phyloP scores from a whole-genome alignment of 495 filamentous ascomycete species.

The Elaphomyces granulatus region DNA sequence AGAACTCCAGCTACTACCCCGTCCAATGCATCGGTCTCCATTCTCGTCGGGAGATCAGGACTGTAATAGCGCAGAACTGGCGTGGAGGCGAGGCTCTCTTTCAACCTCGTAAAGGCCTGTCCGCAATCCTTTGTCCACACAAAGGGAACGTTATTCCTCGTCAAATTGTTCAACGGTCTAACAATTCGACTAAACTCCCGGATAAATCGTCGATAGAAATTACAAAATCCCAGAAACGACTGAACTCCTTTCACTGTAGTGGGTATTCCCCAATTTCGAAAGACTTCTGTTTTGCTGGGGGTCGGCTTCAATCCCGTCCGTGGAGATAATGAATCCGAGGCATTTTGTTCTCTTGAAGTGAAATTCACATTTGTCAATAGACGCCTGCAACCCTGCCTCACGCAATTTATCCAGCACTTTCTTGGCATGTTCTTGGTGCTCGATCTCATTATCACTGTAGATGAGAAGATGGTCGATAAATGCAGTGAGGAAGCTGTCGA shows the following conservation, averaged over 20 bases:
- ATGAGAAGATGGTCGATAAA: constrained; percentile 27
- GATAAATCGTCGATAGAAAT: constrained; percentile 9
- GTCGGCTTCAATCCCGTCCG: constrained; percentile 12
- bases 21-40: constrained; percentile 11
- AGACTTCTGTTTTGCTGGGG: constrained; percentile 9
- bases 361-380: constrained; percentile 20
- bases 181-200: constrained; percentile 12
- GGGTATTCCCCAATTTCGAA: constrained; percentile 11
- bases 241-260: constrained; percentile 5
- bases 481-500: constrained; percentile 13
- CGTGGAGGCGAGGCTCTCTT: constrained; percentile 1
- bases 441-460: constrained; percentile 16
- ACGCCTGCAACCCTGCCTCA: constrained; percentile 6
- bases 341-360: constrained; percentile 9
- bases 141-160: constrained; percentile 8
- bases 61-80: constrained; percentile 5
- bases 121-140: constrained; percentile 42
- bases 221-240: constrained; percentile 4
- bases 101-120: constrained; percentile 36
- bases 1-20: constrained; percentile 6
- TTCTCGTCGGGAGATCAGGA: background rate
- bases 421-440: constrained; percentile 10
- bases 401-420: constrained; percentile 8
- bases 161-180: constrained; percentile 4
- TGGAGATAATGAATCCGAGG: constrained; percentile 13